Evolutionary conservation across 2,329 filamentous ascomycete species (phyloP).

Genomic region (Trichoderma arundinaceum): DNA sequence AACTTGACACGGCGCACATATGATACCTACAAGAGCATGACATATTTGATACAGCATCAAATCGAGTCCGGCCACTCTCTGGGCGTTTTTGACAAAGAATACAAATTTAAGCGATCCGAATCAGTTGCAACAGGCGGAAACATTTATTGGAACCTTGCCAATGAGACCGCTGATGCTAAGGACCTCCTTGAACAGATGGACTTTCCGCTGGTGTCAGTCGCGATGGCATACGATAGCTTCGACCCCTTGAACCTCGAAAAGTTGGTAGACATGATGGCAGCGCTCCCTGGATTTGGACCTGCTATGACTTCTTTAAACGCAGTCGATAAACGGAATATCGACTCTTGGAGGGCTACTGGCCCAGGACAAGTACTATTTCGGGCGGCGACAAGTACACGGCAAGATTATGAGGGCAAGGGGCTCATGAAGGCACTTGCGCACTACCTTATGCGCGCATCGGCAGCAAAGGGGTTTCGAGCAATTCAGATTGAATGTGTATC

Average conservation of each 20-base stretch:
- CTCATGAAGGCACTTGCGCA: constrained; percentile 38
- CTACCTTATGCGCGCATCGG: constrained; percentile 36
- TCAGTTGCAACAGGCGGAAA: constrained; percentile 37
- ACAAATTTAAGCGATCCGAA: constrained; percentile 36
- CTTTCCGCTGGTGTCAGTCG: constrained; percentile 42
- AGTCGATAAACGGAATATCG: too few relatives aligned
- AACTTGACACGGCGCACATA: constrained; percentile 32
- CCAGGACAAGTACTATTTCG: constrained; percentile 29
- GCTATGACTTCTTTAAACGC: too few relatives aligned
- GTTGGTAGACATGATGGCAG: not conserved
- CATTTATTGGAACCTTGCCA: constrained; percentile 29
- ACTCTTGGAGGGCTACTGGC: too few relatives aligned
- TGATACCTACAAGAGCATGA: constrained; percentile 15
- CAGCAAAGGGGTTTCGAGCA: constrained; percentile 36
- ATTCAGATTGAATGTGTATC: constrained; percentile 39
- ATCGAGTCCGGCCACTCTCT: constrained; percentile 35
- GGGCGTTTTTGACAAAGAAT: constrained; percentile 39
- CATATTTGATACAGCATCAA: constrained; percentile 35
- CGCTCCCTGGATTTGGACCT: too few relatives aligned
- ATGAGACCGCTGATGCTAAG: not conserved
- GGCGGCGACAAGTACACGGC: constrained; percentile 39
- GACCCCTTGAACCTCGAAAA: constrained; percentile 31
- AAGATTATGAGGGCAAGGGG: constrained; percentile 39
- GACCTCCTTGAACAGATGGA: constrained; percentile 38
- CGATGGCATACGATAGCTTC: constrained; percentile 40